phyloP scores from a whole-genome alignment of 495 filamentous ascomycete genomes.

The Annulohypoxylon maeteangense region DNA sequence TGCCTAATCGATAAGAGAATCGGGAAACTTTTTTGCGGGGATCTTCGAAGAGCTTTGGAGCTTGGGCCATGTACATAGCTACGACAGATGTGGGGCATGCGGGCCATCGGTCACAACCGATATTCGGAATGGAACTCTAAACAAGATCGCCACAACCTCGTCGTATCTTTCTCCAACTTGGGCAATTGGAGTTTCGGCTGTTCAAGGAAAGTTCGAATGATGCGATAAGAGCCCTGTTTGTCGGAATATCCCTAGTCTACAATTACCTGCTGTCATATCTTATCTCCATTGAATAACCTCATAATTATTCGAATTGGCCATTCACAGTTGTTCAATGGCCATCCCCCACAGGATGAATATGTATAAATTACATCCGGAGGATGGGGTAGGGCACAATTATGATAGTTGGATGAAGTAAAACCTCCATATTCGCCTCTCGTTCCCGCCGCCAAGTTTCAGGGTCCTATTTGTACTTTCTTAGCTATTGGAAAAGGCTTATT shows the following conservation, averaged over 20 bases:
- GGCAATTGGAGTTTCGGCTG: conserved; percentile 31
- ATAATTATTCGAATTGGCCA: conserved; percentile 29
- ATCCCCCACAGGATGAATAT: conserved; percentile 15
- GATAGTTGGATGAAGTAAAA: conserved; percentile 10
- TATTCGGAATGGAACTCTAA: conserved; percentile 23
- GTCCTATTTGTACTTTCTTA: background rate
- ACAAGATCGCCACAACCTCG: background rate
- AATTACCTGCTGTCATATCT: conserved; percentile 30
- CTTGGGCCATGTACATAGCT: background rate
- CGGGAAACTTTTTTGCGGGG: conserved; percentile 19
- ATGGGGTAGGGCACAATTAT: conserved; percentile 21
- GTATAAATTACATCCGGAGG: conserved; percentile 4
- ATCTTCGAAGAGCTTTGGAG: conserved; percentile 28
- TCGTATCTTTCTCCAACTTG: conserved; percentile 17
- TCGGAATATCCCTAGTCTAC: conserved; percentile 36
- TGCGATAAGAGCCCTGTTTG: conserved; percentile 44
- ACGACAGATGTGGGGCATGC: conserved; percentile 8
- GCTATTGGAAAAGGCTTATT: background rate
- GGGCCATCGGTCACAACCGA: conserved; percentile 5
- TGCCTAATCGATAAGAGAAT: conserved; percentile 29
- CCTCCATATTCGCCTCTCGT: conserved; percentile 2
- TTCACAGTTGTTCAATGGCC: conserved; percentile 2
- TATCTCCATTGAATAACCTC: conserved; percentile 16
- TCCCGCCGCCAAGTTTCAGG: background rate
- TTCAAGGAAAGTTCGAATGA: conserved; percentile 29